phyloP scores from a whole-genome alignment of 805 yeast genomes.

The Kazachstania bromeliacearum region DNA sequence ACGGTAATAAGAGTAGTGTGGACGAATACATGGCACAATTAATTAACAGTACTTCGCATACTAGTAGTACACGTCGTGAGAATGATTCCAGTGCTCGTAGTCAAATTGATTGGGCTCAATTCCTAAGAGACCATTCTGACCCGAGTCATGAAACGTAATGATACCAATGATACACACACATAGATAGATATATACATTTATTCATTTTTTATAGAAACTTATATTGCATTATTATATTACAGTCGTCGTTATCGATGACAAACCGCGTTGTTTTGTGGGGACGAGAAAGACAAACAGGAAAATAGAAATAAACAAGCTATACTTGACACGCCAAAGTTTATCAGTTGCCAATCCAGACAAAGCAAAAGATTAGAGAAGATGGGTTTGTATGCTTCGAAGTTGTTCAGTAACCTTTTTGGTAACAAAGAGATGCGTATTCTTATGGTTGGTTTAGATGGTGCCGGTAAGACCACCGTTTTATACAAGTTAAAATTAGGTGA shows the following conservation, averaged over 20 bases:
- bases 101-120: constrained; percentile 4
- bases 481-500: constrained; percentile 93
- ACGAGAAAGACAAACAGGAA: not conserved
- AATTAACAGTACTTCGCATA: constrained; percentile 15
- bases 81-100: constrained; percentile 2
- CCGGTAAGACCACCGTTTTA: constrained; percentile 95
- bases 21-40: constrained; percentile 22
- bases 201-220: not conserved
- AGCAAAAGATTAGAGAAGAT: constrained; percentile 32
- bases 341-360: not conserved
- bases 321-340: not conserved
- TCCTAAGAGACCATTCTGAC: constrained; percentile 1
- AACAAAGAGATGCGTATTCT: constrained; percentile 96
- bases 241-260: not conserved
- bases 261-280: no score
- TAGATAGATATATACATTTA: not conserved
- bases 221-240: no score
- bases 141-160: not conserved
- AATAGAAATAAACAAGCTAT: not conserved
- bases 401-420: constrained; percentile 91
- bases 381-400: constrained; percentile 94
- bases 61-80: constrained; percentile 1
- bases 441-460: constrained; percentile 97
- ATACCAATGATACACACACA: not conserved
- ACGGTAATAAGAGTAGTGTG: constrained; percentile 8